Conservation (phyloP, 2,329 filamentous ascomycete genomes). For the Teratosphaeria viscida region DNA sequence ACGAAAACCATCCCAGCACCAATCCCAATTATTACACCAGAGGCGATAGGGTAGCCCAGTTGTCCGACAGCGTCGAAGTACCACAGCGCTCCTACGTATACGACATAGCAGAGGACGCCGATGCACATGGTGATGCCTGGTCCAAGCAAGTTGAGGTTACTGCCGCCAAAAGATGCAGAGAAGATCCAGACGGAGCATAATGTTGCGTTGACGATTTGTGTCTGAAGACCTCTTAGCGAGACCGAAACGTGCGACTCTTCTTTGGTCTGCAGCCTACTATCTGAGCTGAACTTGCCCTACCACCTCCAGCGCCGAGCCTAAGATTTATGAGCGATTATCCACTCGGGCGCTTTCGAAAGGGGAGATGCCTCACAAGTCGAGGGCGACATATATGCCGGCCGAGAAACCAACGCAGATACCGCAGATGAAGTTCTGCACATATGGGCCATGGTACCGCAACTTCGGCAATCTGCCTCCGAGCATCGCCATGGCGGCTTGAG, state of each 20-base stretch:
- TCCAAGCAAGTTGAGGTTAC: conserved; percentile 19
- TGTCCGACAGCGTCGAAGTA: conserved; percentile 20
- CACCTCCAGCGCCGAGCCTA: conserved; percentile 21
- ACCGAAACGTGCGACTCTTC: neutral
- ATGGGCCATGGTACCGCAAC: neutral
- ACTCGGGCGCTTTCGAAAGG: neutral
- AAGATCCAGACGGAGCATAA: conserved; percentile 24
- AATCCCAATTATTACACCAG: conserved; percentile 22
- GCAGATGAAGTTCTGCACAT: conserved; percentile 1
- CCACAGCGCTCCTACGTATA: conserved; percentile 23
- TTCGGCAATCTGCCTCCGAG: neutral
- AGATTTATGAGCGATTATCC: neutral
- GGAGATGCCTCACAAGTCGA: conserved; percentile 3
- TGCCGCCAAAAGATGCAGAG: conserved; percentile 18
- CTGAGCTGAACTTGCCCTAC: conserved; percentile 17
- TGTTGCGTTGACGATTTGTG: conserved; percentile 19
- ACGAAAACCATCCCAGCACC: conserved; percentile 24
- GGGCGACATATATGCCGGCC: conserved; percentile 14
- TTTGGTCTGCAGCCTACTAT: conserved; percentile 7
- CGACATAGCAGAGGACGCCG: conserved; percentile 18
- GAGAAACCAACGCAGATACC: conserved; percentile 8
- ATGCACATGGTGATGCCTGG: conserved; percentile 14
- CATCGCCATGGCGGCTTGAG: neutral
- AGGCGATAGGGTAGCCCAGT: conserved; percentile 15
- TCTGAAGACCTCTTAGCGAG: neutral